Evolutionary conservation across 2,329 filamentous ascomycete species (phyloP), one percentile per base, ranked within the genome.

Genomic region (Colletotrichum musae): DNA sequence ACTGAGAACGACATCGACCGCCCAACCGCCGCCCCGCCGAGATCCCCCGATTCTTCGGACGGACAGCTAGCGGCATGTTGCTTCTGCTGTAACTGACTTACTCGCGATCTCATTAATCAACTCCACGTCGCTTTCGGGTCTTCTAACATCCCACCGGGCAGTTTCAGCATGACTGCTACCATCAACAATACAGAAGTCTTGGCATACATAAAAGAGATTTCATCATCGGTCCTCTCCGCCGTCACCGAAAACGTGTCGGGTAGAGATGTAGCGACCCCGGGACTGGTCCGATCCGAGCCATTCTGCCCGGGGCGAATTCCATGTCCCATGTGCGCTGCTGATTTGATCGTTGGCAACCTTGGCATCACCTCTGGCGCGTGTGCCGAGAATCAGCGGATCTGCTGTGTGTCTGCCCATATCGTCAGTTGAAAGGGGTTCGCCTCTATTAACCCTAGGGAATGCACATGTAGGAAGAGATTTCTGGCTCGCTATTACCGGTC

Each of bases 101-200:
- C 41, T 62, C 50, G 48, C 21, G n/a, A 3, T 15, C 12, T 12
- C n/a, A 50, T 6, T 36, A 39, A 39, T 13, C 58, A 32, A 21
- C 2, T 21, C 18, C 45, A 47, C 45, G 45, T 50, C 59, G 50
- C 50, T 54, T 41, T 43, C 28, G 13, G 24, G 6, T 54, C 26
- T 47, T 36, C 50, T 28, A n/a, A 62, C 39, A 36, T 54, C 47
- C 59, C 59, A 62, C 39, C 24, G 24, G 36, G n/a, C 36, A 16
- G 58, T 54, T 21, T 62, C 12, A 53, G 32, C 59, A 54, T 7
- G 39, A 53, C 36, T 36, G 13, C 59, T 32, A 32, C 7, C 32
- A 10, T 6, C 32, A 36, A 62, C 21, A 53, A 9, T 12, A 24
- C 10, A 50, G 3, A 48, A 16, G 7, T n/a, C 41, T 15, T 15